phyloP scores from a whole-genome alignment of 2,329 filamentous ascomycete genomes.

The Aspergillus tubingensis region DNA sequence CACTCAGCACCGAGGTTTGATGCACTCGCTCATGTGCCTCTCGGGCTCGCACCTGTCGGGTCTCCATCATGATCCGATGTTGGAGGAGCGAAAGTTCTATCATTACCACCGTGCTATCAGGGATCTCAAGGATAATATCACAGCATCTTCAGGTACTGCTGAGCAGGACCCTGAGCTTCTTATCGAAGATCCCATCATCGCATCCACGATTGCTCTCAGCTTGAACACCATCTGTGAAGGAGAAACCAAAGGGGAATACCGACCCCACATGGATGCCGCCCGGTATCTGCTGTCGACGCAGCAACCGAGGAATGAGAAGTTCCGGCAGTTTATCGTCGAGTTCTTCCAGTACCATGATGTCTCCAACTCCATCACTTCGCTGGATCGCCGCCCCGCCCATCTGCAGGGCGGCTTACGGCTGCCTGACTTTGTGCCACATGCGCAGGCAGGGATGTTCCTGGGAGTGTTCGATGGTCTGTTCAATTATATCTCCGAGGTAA shows the following conservation, averaged over 20 bases:
- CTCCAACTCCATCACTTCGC: slow-evolving; percentile 58
- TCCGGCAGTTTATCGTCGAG: slow-evolving; percentile 70
- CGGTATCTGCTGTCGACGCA: slow-evolving; percentile 66
- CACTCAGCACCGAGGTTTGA: slow-evolving; percentile 74
- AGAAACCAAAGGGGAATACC: slow-evolving; percentile 68
- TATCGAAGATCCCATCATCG: slow-evolving; percentile 62
- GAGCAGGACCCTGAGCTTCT: slow-evolving; percentile 39
- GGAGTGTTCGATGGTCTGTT: slow-evolving; percentile 84
- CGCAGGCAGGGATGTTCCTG: slow-evolving; percentile 63
- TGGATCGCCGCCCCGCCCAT: slow-evolving; percentile 55
- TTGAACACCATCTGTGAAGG: slow-evolving; percentile 64
- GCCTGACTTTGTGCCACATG: slow-evolving; percentile 57
- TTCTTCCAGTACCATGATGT: slow-evolving; percentile 84
- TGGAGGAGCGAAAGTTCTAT: slow-evolving; percentile 57
- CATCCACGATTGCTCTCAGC: slow-evolving; percentile 61
- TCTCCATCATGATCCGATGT: slow-evolving; percentile 51
- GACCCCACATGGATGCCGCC: slow-evolving; percentile 76
- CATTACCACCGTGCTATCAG: slow-evolving; percentile 52
- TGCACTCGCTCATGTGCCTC: slow-evolving; percentile 86
- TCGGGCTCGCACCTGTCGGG: slow-evolving; percentile 73
- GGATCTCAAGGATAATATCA: slow-evolving; percentile 45
- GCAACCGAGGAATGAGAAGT: slow-evolving; percentile 65
- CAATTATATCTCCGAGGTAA: slow-evolving; percentile 75
- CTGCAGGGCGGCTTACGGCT: slow-evolving; percentile 56
- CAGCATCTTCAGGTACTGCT: slow-evolving; percentile 29